Conservation (phyloP, 306 rosid species). For the Hippophae gyantsensis region DNA sequence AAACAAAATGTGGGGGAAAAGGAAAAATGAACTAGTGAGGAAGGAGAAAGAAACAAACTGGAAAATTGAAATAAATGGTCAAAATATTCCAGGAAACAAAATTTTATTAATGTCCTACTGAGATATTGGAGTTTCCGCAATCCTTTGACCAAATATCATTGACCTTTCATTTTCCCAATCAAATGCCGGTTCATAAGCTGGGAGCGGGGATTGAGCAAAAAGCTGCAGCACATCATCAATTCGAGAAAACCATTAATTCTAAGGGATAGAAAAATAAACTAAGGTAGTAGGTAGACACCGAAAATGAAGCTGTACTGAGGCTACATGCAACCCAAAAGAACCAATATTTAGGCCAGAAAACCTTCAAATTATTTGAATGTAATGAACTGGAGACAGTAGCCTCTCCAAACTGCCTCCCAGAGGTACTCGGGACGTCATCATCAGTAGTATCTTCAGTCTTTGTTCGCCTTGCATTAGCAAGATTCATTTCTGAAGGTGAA, state of each 20-base stretch:
- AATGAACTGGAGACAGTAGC: conserved; percentile 35
- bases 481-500: conserved; percentile 65
- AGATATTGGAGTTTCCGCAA: conserved; percentile 73
- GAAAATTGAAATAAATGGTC: conserved; percentile 8
- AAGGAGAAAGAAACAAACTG: conserved; percentile 8
- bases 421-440: conserved; percentile 92
- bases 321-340: conserved; percentile 6
- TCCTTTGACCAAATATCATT: conserved; percentile 91
- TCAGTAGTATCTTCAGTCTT: conserved; percentile 75
- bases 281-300: neutral
- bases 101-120: conserved; percentile 44
- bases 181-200: conserved; percentile 94
- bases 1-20: conserved; percentile 21
- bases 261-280: neutral
- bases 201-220: conserved; percentile 82
- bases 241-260: conserved; percentile 1
- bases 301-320: neutral
- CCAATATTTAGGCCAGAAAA: conserved; percentile 20
- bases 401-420: conserved; percentile 79
- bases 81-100: conserved; percentile 5
- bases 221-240: conserved; percentile 41
- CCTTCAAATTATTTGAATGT: conserved; percentile 53
- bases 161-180: conserved; percentile 99
- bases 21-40: conserved; percentile 19
- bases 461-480: conserved; percentile 68